phyloP scores from a whole-genome alignment of 371 early-diverging fungal species.

The Umbelopsis sp. region DNA sequence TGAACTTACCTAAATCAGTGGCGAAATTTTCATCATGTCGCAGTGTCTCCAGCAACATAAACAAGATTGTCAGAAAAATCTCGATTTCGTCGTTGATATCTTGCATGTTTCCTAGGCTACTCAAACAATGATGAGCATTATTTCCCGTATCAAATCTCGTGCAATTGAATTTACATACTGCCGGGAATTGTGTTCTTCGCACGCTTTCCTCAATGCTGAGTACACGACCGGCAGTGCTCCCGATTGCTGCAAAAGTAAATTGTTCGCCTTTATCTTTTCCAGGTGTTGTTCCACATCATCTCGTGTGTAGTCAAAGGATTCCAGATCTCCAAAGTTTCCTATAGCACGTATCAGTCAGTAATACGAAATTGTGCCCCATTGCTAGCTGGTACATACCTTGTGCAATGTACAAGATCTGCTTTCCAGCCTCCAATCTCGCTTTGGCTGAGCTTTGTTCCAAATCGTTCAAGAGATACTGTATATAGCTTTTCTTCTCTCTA shows the following conservation, averaged over 20 bases:
- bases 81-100: slow-evolving; percentile 62
- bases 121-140: slow-evolving; percentile 20
- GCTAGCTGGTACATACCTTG: slow-evolving; percentile 49
- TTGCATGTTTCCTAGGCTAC: slow-evolving; percentile 28
- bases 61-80: slow-evolving; percentile 62
- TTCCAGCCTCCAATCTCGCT: slow-evolving; percentile 47
- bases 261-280: slow-evolving; percentile 52
- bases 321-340: slow-evolving; percentile 29
- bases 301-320: not conserved
- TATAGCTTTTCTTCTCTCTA: slow-evolving; percentile 36
- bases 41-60: slow-evolving; percentile 55
- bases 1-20: slow-evolving; percentile 45
- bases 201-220: slow-evolving; percentile 51
- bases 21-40: slow-evolving; percentile 39
- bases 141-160: not conserved
- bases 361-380: not conserved
- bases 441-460: slow-evolving; percentile 55
- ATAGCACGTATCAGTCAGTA: slow-evolving; percentile 23
- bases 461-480: slow-evolving; percentile 54
- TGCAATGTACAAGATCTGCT: slow-evolving; percentile 60
- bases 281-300: slow-evolving; percentile 42
- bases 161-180: slow-evolving; percentile 24
- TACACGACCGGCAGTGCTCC: slow-evolving; percentile 57
- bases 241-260: slow-evolving; percentile 41
- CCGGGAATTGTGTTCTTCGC: slow-evolving; percentile 30